Conservation (phyloP, 345 rosid species). For the Arabidopsis suecica region DNA sequence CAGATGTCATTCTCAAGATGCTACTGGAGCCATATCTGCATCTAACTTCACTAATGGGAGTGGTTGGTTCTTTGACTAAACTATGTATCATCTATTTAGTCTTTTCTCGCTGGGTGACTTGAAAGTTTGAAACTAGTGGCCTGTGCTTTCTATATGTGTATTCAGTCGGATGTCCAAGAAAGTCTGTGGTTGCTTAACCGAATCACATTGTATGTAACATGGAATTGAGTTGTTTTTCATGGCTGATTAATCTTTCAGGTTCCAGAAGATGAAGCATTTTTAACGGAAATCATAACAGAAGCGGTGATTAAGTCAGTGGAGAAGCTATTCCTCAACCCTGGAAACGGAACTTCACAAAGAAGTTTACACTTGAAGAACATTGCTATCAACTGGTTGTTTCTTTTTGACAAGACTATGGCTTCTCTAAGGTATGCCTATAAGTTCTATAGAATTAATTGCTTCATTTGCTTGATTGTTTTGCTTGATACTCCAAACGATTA, state of each 20-base stretch:
- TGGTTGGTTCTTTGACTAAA: constrained; percentile 55
- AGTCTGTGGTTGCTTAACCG: not conserved
- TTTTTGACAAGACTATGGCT: constrained; percentile 54
- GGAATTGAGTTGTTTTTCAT: not conserved
- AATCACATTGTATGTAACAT: constrained; percentile 2
- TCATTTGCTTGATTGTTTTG: constrained; percentile 7
- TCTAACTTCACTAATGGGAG: constrained; percentile 56
- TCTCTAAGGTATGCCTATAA: constrained; percentile 54
- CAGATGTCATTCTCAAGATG: constrained; percentile 68
- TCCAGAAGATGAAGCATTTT: constrained; percentile 55
- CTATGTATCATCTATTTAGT: constrained; percentile 7
- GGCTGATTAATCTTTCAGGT: constrained; percentile 51
- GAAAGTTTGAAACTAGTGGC: constrained; percentile 8
- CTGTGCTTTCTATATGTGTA: not conserved
- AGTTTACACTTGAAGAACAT: constrained; percentile 52
- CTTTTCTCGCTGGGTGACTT: constrained; percentile 1
- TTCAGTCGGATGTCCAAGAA: not conserved
- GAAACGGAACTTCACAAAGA: constrained; percentile 44
- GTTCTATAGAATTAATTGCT: not conserved
- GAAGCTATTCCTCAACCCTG: constrained; percentile 54
- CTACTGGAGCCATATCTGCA: constrained; percentile 63
- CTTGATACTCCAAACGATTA: constrained; percentile 42
- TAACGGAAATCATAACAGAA: constrained; percentile 56
- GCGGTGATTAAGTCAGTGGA: constrained; percentile 53
- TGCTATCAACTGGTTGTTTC: constrained; percentile 65